Base-by-base conservation (phyloP, 2,329 filamentous ascomycete species). In the Gaeumannomyces tritici region DNA sequence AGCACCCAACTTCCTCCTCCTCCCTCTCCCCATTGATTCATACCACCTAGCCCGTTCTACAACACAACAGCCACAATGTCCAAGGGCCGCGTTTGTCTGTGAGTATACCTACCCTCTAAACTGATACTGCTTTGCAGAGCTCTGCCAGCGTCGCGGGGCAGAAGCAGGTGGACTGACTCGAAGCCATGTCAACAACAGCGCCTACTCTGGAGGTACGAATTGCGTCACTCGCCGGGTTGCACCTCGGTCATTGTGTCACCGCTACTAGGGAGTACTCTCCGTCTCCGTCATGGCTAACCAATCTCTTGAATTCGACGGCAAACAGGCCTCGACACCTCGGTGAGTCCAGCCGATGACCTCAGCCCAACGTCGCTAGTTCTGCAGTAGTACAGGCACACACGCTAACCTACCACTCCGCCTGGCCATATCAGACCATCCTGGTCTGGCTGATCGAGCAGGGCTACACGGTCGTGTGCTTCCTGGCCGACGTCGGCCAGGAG, bases 401-500 rank as follows among this genome's bases (percentile, higher is more conserved):
- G 5, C 29, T 5, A 33, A 33, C 3, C 31, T 11, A 2, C 8
- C 4, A 11, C 31, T 11, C 31, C n/a, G n/a, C n/a, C n/a, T n/a
- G n/a, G n/a, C n/a, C n/a, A n/a, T n/a, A n/a, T 33, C 12, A 60
- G 59, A 60, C 59, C 42, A 60, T 60, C 59, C 42, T 60, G 26
- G 59, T 60, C 27, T 60, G 59, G 59, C 59, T 60, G 35, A 60
- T 60, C 54, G 59, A 60, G 42, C 59, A 60, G 60, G 60, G 60
- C 55, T 61, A 61, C 60, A 80, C 83, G 67, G 86, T 89, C 68
- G 81, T 89, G 68, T 77, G 75, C 72, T 81, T 78, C 73, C 79
- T 89, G 73, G 88, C 88, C 77, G 81, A 91, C 76, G 84, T 90
- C 68, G 89, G 89, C 63, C 88, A 91, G 77, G 84, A 88, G 70